Evolutionary conservation across 768 basidiomycete genomes (phyloP), one percentile per base, ranked within the genome.

Genomic region (Rhizopogon sp.): DNA sequence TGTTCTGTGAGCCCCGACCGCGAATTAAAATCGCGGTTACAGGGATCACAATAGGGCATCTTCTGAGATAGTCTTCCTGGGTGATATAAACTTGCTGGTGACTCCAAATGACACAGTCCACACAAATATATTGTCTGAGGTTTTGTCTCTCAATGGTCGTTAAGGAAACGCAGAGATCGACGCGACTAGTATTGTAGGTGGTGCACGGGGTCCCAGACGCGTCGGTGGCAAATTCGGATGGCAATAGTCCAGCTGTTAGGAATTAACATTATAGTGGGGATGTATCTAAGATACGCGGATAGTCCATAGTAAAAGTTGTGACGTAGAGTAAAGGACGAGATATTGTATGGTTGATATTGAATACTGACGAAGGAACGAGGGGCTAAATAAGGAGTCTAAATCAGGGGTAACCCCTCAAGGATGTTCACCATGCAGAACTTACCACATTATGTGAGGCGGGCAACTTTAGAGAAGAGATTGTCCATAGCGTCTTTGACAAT

Each of bases 1-100:
- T 87, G 85, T 54, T 82, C 72, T 53, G 67, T 70, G 55, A 81
- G 75, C 0, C 61, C 75, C 1, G 0, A 2, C 58, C 58, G 57
- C 0, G 77, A 62, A 0, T 60, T 3, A 61, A 85, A 85, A 57
- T 84, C 81, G 14, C 75, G 68, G 9, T 73, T 60, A 55, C 81
- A 80, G 39, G 63, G 70, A 0, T 67, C 60, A 52, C 78, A 79
- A 47, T 68, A 63, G 45, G 50, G 1, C 74, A 77, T 76, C 14
- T 49, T 49, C 47, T 73, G 44, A 13, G 13, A 29, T 29, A 42
- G 44, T 6, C 52, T 7, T 17, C 6, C n/a, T 31, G 8, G 10
- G 4, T 50, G 25, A 22, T 51, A 28, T 53, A 37, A 16, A n/a
- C 45, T 17, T 7, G 35, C 22, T 37, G 13, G 33, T 1, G 2